Conservation (phyloP, 345 rosid genomes). For the Eucalyptus curtisii region DNA sequence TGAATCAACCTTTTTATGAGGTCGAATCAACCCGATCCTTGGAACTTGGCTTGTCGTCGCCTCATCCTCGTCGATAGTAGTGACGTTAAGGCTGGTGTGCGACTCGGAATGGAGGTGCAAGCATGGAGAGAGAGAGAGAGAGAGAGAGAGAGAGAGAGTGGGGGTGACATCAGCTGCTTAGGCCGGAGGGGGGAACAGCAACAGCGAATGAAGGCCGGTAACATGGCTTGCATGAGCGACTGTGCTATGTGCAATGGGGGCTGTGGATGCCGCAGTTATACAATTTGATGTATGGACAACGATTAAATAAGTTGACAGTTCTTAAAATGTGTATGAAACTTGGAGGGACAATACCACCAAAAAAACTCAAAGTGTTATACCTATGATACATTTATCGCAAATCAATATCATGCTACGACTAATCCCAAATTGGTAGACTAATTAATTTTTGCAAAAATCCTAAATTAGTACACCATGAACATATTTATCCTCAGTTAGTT, state of each 20-base stretch:
- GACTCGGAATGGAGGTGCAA: neutral
- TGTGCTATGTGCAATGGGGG: neutral
- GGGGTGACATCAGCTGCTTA: neutral
- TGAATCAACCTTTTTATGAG: neutral
- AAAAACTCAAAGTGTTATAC: neutral
- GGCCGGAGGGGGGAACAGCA: neutral
- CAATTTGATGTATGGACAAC: neutral
- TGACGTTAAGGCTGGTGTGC: neutral
- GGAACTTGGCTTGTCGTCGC: neutral
- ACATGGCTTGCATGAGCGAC: neutral
- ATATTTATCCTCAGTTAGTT: neutral
- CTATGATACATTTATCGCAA: accelerated
- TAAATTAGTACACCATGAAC: neutral
- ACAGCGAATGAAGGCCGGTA: neutral
- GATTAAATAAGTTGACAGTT: neutral
- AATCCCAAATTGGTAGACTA: neutral
- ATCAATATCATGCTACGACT: neutral
- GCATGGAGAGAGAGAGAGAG: neutral
- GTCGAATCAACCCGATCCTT: neutral
- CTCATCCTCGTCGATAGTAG: neutral
- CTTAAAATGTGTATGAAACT: neutral
- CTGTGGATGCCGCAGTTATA: neutral
- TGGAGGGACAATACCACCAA: neutral
- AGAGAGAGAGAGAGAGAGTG: neutral
- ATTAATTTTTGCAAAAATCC: neutral